Evolutionary conservation across 306 rosid species (phyloP), one percentile per base, ranked within the genome.

Genomic region (Sophora flavescens): DNA sequence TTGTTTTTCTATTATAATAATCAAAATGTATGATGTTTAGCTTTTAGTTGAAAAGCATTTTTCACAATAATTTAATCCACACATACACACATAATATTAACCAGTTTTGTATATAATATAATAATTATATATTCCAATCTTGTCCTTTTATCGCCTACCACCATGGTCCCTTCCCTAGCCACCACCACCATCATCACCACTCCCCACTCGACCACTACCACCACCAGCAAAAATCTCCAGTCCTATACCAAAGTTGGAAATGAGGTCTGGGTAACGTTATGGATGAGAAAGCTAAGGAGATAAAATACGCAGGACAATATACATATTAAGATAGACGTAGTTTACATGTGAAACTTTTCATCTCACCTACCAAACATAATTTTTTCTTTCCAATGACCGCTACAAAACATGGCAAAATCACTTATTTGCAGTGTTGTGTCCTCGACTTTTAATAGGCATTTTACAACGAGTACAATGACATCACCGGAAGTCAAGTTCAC

Each of bases 391-490:
- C 32, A 36, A 41, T 9, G 64, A 33, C 70, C 67, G 57, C 4
- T 50, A 48, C 80, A 42, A 17, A 16, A 36, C 72, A 51, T 42
- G 70, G 17, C 44, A 68, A 54, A 63, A 54, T 79, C 33, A 36
- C 41, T 79, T 75, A 16, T 33, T 18, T 28, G 65, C 68, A 72
- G 7, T 35, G 78, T 15, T 64, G 8, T 41, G 48, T 58, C 79
- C 65, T 38, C 5, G 36, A 62, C 9, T 58, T 6, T 45, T 22
- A 38, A 14, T 17, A 45, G 57, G 30, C 63, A 53, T 10, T 71
- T 33, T 15, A 12, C 51, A 63, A 42, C 16, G 17, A 26, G 14
- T 5, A 32, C 13, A 79, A 50, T 50, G 71, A 51, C 79, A 44
- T 79, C 67, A 65, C 57, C 35, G 16, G 22, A 22, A 0, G 22